Conservation (phyloP, 345 rosid genomes). For the Trapa incisa region DNA sequence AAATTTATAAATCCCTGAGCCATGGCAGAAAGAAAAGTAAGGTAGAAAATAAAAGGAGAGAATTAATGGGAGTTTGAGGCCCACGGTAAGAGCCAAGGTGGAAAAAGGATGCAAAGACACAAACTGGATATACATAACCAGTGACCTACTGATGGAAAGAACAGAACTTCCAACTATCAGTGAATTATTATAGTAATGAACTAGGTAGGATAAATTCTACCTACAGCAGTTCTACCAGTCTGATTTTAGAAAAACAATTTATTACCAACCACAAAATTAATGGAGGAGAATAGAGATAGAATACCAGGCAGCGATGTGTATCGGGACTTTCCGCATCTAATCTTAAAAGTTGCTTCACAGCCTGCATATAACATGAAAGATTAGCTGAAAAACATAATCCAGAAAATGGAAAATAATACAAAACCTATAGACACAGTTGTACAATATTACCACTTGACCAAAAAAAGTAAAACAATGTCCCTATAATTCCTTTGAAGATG, state of each 20-base stretch:
- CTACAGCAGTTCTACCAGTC: neutral
- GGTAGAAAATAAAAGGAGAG: neutral
- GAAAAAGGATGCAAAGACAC: neutral
- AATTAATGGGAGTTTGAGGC: neutral
- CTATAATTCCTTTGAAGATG: neutral
- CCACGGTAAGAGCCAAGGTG: neutral
- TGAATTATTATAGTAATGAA: neutral
- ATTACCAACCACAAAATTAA: neutral
- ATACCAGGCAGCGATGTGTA: conserved; percentile 84
- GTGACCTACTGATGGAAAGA: neutral
- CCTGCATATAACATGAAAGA: conserved; percentile 26
- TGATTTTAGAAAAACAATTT: neutral
- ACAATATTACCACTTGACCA: neutral
- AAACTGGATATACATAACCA: neutral
- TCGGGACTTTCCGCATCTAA: conserved; percentile 81
- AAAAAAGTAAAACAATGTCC: neutral
- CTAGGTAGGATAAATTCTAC: neutral
- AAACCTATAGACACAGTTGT: too few relatives aligned
- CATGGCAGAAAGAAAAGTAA: neutral
- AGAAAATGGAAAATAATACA: neutral
- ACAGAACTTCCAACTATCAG: neutral
- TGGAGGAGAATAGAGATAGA: neutral
- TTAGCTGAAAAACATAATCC: neutral
- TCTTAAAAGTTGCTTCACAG: conserved; percentile 74
- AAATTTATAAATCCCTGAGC: neutral